phyloP scores from a whole-genome alignment of 1,139 yeast species.

The Hyphopichia burtonii region DNA sequence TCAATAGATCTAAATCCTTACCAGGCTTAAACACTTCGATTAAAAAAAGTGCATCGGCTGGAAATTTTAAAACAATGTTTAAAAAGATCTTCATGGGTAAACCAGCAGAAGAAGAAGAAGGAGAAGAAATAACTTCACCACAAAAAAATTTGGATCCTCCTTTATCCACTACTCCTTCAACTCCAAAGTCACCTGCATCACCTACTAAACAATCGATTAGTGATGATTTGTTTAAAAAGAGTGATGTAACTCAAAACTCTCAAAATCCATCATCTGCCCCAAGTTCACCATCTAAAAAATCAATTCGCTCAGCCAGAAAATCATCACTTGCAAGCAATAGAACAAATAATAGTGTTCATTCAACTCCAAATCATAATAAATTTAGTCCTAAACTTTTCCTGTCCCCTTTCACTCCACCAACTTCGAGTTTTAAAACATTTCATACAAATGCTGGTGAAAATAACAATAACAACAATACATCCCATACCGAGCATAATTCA shows the following conservation, averaged over 20 bases:
- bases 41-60: slow-evolving; percentile 10
- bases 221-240: background rate
- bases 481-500: background rate
- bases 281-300: slow-evolving; percentile 1
- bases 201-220: background rate
- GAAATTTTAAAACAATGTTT: slow-evolving; percentile 10
- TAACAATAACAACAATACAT: background rate
- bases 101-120: background rate
- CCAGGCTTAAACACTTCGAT: background rate
- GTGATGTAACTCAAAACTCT: background rate
- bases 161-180: background rate
- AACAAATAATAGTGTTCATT: background rate
- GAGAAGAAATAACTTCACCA: background rate
- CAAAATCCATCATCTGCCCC: background rate
- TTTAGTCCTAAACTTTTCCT: background rate
- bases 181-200: background rate
- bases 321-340: slow-evolving; percentile 1
- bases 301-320: background rate
- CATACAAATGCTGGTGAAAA: background rate
- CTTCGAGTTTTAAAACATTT: slow-evolving; percentile 11
- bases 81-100: slow-evolving; percentile 2
- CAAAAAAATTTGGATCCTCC: slow-evolving; percentile 1
- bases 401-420: background rate
- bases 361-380: background rate
- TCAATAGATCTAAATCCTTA: background rate